Evolutionary conservation across 2,329 filamentous ascomycete genomes (phyloP).

Genomic region (Fusarium sp.): DNA sequence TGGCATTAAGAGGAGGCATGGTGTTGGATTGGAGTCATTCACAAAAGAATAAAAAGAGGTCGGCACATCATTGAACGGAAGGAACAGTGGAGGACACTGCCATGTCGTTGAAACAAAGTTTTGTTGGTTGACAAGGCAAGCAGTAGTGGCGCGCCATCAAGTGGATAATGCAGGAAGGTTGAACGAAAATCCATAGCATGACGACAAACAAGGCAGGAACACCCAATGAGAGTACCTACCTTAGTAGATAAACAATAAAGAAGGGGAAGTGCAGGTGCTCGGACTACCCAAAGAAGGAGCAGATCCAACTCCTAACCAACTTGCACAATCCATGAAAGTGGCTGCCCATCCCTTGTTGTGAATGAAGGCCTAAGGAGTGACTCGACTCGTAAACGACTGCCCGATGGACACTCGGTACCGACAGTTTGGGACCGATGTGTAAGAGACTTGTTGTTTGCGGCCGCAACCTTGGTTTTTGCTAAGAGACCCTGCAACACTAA

Average conservation of each 20-base stretch:
- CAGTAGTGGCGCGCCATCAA: slow-evolving; percentile 34
- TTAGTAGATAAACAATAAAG: neutral
- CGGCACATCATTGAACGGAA: neutral
- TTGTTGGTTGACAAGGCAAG: slow-evolving; percentile 29
- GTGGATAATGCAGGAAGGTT: slow-evolving; percentile 34
- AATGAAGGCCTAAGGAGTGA: slow-evolving; percentile 30
- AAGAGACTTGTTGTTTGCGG: slow-evolving; percentile 32
- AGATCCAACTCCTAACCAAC: slow-evolving; percentile 6
- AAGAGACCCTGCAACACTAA: slow-evolving; percentile 27
- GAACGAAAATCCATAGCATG: slow-evolving; percentile 13
- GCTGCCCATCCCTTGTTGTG: slow-evolving; percentile 35
- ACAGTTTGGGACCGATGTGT: slow-evolving; percentile 42
- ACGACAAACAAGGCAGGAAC: slow-evolving; percentile 13
- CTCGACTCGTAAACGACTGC: slow-evolving; percentile 30
- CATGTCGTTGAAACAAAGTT: slow-evolving; percentile 44
- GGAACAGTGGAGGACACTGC: neutral
- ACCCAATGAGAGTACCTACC: neutral
- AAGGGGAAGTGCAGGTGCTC: slow-evolving; percentile 19
- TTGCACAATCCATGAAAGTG: slow-evolving; percentile 21
- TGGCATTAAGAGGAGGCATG: neutral
- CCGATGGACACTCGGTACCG: slow-evolving; percentile 39
- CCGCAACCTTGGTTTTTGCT: slow-evolving; percentile 27
- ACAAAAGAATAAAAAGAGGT: neutral
- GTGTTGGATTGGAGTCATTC: neutral
- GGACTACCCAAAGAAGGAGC: slow-evolving; percentile 3